Conservation (phyloP, 306 rosid species). For the Senna tora region DNA sequence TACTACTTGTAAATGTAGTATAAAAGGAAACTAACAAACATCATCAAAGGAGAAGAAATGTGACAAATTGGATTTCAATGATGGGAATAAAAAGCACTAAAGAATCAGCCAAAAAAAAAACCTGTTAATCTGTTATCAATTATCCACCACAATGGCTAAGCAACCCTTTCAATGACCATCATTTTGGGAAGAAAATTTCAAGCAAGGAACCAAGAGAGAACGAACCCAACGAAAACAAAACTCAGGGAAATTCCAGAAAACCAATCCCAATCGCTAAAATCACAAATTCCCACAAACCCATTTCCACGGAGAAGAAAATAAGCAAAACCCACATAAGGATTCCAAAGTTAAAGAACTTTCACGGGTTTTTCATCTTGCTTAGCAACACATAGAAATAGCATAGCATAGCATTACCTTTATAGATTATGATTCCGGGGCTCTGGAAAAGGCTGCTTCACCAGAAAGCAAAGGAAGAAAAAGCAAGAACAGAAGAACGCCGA, state of each 20-base stretch:
- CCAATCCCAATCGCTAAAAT: slow-evolving; percentile 46
- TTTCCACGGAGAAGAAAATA: slow-evolving; percentile 11
- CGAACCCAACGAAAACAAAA: slow-evolving; percentile 24
- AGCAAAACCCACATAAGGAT: slow-evolving; percentile 44
- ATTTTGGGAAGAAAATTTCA: slow-evolving; percentile 5
- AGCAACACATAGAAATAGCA: slow-evolving; percentile 26
- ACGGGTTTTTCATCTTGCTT: neutral
- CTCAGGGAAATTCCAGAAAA: slow-evolving; percentile 36
- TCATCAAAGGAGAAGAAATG: slow-evolving; percentile 12
- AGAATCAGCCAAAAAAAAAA: slow-evolving; percentile 10
- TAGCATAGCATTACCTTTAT: slow-evolving; percentile 37
- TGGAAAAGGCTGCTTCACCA: slow-evolving; percentile 36
- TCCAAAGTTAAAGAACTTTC: neutral
- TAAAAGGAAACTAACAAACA: neutral
- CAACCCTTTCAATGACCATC: slow-evolving; percentile 10
- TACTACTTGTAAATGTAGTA: neutral
- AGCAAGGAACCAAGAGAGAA: neutral
- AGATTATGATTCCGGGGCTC: neutral
- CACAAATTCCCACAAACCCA: slow-evolving; percentile 42
- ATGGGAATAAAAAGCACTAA: slow-evolving; percentile 1
- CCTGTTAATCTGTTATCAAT: slow-evolving; percentile 22
- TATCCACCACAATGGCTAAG: slow-evolving; percentile 34
- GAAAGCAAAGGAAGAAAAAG: slow-evolving; percentile 51
- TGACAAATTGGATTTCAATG: neutral
- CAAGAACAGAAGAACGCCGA: slow-evolving; percentile 9